A percentile compares a stretch with the other conserved stretches of the same genome.
These are phyloP conservation scores for Sabuloglossum arenarium DNA, from an alignment of 495 filamentous ascomycete species.

Conservation along the genomic window DNA sequence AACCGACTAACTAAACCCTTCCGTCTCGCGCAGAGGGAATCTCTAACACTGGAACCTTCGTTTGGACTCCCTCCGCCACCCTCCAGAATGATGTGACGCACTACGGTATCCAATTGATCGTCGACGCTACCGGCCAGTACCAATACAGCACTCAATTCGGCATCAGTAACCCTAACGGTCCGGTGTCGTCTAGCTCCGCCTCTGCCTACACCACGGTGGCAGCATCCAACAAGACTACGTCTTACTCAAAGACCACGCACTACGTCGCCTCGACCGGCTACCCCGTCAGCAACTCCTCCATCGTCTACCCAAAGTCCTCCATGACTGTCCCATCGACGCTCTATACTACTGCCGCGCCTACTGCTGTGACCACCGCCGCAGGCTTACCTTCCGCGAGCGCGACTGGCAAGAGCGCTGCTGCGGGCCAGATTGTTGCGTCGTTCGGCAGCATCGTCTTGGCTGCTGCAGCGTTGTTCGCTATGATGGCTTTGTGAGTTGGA, in stretches of 20 bases:
- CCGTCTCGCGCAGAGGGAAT: constrained; percentile 32
- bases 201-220: background rate
- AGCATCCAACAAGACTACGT: background rate
- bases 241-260: constrained; percentile 11
- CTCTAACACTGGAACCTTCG: constrained; percentile 34
- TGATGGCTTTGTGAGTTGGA: too few species aligned
- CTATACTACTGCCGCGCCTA: constrained; percentile 8
- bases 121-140: constrained; percentile 37
- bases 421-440: constrained; percentile 24
- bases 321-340: constrained; percentile 14
- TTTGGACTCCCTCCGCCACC: constrained; percentile 29
- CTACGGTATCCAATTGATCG: constrained; percentile 48
- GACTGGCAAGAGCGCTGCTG: too few species aligned
- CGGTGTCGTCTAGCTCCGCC: background rate
- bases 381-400: too few species aligned
- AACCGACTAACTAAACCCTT: too few species aligned
- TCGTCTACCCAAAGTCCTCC: constrained; percentile 7
- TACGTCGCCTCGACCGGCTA: constrained; percentile 5
- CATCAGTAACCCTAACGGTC: constrained; percentile 23
- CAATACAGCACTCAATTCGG: constrained; percentile 55
- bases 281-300: constrained; percentile 2
- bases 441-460: constrained; percentile 26
- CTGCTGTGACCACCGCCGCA: constrained; percentile 16
- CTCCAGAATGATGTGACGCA: constrained; percentile 26
- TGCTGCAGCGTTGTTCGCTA: constrained; percentile 21